Evolutionary conservation across 2,329 filamentous ascomycete genomes (phyloP).

Genomic region (Sporothrix brunneoviolacea): DNA sequence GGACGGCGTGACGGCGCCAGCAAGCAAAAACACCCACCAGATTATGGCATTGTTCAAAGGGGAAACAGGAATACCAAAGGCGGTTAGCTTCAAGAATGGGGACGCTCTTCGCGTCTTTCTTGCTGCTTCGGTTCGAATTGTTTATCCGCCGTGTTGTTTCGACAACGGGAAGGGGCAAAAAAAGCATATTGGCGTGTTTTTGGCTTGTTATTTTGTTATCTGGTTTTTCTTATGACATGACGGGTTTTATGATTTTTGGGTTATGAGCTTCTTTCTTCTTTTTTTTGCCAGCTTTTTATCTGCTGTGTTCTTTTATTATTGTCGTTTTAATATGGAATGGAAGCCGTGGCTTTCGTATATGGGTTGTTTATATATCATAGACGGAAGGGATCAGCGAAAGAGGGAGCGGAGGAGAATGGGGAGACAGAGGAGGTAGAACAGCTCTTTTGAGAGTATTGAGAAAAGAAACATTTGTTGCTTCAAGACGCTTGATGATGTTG

Average conservation of each 20-base stretch:
- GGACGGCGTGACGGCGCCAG: too few species aligned
- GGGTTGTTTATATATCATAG: constrained; percentile 1
- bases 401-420: neutral
- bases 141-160: neutral
- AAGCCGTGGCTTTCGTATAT: neutral
- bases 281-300: constrained; percentile 3
- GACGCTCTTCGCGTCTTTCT: too few species aligned
- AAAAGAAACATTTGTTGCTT: too few species aligned
- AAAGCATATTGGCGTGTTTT: constrained; percentile 8
- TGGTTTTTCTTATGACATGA: constrained; percentile 12
- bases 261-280: constrained; percentile 17
- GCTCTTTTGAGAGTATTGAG: neutral
- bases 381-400: neutral
- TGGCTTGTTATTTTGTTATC: constrained; percentile 5
- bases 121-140: too few species aligned
- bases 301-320: constrained; percentile 5
- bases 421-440: neutral
- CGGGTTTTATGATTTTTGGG: constrained; percentile 17
- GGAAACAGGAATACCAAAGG: too few species aligned
- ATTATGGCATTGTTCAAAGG: neutral
- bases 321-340: constrained; percentile 15
- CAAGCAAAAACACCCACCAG: neutral
- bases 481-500: too few species aligned
- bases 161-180: neutral
- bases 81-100: too few species aligned